Percentiles rank a stretch among this genome's conserved stretches.
Evolutionary conservation across 1,284 basidiomycete species (phyloP).

Genomic region (Trametes pubescens): DNA sequence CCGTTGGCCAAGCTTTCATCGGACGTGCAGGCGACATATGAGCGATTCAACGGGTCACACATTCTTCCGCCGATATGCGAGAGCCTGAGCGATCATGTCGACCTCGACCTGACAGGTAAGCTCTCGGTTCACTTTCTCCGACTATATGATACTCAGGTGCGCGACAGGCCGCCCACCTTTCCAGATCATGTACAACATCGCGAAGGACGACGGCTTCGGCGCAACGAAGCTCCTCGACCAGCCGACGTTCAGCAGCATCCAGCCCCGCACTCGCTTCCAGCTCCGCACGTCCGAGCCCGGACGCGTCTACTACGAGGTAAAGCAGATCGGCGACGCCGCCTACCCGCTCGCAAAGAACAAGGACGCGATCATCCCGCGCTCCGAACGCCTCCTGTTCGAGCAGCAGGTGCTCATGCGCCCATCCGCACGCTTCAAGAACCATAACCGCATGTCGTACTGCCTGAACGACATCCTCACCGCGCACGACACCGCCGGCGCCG

Average conservation of each 20-base stretch:
- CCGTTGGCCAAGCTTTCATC: slow-evolving; percentile 71
- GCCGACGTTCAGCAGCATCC: slow-evolving; percentile 87
- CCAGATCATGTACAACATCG: slow-evolving; percentile 85
- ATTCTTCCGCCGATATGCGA: slow-evolving; percentile 84
- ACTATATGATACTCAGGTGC: slow-evolving; percentile 9
- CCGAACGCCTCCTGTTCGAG: slow-evolving; percentile 76
- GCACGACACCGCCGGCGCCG: slow-evolving; percentile 56
- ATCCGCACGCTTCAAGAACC: slow-evolving; percentile 76
- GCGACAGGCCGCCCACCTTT: slow-evolving; percentile 80
- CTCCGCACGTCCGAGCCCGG: slow-evolving; percentile 84
- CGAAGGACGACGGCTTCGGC: slow-evolving; percentile 64
- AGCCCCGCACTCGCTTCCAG: slow-evolving; percentile 83
- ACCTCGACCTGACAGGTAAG: slow-evolving; percentile 79
- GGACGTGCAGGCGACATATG: slow-evolving; percentile 61
- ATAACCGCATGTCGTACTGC: slow-evolving; percentile 78
- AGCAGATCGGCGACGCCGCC: slow-evolving; percentile 87
- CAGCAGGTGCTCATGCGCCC: slow-evolving; percentile 85
- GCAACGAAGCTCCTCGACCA: slow-evolving; percentile 71
- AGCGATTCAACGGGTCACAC: slow-evolving; percentile 70
- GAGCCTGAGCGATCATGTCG: slow-evolving; percentile 80
- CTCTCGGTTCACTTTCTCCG: neutral
- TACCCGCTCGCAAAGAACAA: slow-evolving; percentile 79
- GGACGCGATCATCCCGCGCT: slow-evolving; percentile 65
- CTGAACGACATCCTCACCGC: slow-evolving; percentile 72
- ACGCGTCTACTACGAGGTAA: slow-evolving; percentile 88